A percentile compares a stretch with the other conserved stretches of the same genome.
These are phyloP conservation scores for Verticillium nonalfalfae DNA, from an alignment of 2,329 filamentous ascomycete genomes.

Conservation along the genomic window DNA sequence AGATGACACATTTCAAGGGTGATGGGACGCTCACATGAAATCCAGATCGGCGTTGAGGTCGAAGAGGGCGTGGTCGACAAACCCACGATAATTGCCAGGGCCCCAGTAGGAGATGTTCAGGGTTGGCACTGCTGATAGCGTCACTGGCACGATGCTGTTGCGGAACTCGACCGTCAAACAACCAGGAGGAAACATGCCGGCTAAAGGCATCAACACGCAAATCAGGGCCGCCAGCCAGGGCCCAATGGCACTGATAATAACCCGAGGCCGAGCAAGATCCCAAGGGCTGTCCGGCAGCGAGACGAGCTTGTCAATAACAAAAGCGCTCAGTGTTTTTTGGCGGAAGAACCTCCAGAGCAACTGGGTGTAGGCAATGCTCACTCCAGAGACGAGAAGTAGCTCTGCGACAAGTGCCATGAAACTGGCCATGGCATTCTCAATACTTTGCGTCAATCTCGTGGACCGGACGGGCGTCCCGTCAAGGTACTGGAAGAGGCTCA, in stretches of 20 bases:
- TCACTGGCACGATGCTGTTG: not conserved
- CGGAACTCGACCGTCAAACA: conserved; percentile 1
- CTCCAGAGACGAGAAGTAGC: conserved; percentile 46
- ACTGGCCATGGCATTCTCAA: conserved; percentile 66
- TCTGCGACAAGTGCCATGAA: conserved; percentile 78
- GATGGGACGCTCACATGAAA: not conserved
- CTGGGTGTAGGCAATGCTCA: conserved; percentile 4
- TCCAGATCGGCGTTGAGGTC: not conserved
- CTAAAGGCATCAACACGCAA: conserved; percentile 1
- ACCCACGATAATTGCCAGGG: not conserved
- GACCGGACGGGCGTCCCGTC: not conserved
- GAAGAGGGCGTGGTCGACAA: not conserved
- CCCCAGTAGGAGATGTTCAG: conserved; percentile 4
- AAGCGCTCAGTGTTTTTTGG: not conserved
- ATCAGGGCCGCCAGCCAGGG: not conserved
- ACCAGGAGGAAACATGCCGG: conserved; percentile 3
- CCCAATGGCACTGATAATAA: not conserved
- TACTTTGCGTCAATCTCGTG: not conserved
- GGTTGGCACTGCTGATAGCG: not conserved
- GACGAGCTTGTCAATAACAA: conserved; percentile 2
- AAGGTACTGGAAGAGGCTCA: not conserved
- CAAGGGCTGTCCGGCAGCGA: not conserved
- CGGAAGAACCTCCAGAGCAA: conserved; percentile 1
- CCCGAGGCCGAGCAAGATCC: not conserved
- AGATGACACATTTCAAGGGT: not conserved